These are phyloP conservation scores for Mucor racemosus DNA, from an alignment of 371 early-diverging fungal species.

Conservation along the genomic window DNA sequence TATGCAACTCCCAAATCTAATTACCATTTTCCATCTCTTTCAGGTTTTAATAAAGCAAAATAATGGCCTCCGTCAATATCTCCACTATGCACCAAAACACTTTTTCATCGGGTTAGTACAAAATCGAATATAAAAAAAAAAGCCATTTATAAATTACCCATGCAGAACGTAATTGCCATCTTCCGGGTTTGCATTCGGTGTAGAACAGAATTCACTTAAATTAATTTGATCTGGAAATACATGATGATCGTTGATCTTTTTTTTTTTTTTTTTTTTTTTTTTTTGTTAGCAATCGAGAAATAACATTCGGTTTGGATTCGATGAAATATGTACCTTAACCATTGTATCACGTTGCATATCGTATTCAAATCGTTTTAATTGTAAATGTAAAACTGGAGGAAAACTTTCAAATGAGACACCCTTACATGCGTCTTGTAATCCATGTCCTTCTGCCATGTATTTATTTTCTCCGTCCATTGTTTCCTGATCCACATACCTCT, in stretches of 20 bases:
- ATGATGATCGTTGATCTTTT: constrained; percentile 93
- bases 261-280: constrained; percentile 11
- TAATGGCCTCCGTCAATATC: constrained; percentile 97
- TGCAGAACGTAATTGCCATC: constrained; percentile 68
- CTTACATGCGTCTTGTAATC: constrained; percentile 96
- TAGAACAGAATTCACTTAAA: constrained; percentile 76
- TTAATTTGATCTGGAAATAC: constrained; percentile 93
- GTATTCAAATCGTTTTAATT: constrained; percentile 98
- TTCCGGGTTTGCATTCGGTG: constrained; percentile 28
- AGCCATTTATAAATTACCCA: constrained; percentile 55
- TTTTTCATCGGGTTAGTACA: constrained; percentile 11
- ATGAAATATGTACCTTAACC: constrained; percentile 74
- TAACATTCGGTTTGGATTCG: not conserved
- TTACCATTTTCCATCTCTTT: constrained; percentile 80
- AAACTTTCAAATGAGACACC: constrained; percentile 94
- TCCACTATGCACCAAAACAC: constrained; percentile 97
- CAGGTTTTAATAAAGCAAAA: constrained; percentile 89
- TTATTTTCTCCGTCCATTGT: constrained; percentile 97
- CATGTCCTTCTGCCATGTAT: constrained; percentile 95
- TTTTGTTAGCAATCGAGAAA: not conserved
- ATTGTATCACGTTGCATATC: constrained; percentile 90
- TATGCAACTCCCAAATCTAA: not conserved
- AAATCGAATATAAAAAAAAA: too few relatives aligned
- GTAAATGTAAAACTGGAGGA: constrained; percentile 97
- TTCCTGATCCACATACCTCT: constrained; percentile 85